phyloP scores from a whole-genome alignment of 495 filamentous ascomycete genomes.

The Neurospora terricola region DNA sequence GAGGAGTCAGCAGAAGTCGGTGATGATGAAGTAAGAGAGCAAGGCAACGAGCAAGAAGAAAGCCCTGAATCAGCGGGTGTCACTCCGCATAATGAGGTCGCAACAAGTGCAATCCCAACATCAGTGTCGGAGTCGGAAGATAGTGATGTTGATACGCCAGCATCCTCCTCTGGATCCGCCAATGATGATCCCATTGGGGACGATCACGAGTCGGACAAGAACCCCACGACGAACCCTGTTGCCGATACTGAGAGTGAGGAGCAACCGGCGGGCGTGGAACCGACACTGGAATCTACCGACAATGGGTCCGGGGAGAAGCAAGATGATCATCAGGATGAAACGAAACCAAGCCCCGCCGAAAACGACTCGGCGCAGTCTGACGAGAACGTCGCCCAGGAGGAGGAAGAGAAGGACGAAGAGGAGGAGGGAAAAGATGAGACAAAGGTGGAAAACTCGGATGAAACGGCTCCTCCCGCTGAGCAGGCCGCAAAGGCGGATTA shows the following conservation, averaged over 20 bases:
- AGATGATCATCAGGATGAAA: not conserved
- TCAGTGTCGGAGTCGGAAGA: not conserved
- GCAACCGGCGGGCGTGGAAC: not conserved
- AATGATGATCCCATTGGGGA: not conserved
- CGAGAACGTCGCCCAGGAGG: not conserved
- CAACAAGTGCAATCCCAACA: not conserved
- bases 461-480: not conserved
- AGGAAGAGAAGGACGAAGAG: constrained; percentile 11
- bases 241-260: not conserved
- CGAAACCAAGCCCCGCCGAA: not conserved
- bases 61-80: not conserved
- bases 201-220: not conserved
- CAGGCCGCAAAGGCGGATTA: not conserved
- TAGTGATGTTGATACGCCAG: not conserved
- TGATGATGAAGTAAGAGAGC: not conserved
- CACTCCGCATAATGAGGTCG: not conserved
- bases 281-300: not conserved
- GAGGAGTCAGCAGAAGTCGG: not conserved
- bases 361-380: not conserved
- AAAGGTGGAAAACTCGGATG: constrained; percentile 1
- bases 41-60: not conserved
- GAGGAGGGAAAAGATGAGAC: constrained; percentile 9
- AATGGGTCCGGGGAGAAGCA: not conserved
- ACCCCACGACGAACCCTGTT: not conserved
- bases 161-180: not conserved